Evolutionary conservation across 2,329 filamentous ascomycete species (phyloP).

Genomic region (Didymella pinodella): DNA sequence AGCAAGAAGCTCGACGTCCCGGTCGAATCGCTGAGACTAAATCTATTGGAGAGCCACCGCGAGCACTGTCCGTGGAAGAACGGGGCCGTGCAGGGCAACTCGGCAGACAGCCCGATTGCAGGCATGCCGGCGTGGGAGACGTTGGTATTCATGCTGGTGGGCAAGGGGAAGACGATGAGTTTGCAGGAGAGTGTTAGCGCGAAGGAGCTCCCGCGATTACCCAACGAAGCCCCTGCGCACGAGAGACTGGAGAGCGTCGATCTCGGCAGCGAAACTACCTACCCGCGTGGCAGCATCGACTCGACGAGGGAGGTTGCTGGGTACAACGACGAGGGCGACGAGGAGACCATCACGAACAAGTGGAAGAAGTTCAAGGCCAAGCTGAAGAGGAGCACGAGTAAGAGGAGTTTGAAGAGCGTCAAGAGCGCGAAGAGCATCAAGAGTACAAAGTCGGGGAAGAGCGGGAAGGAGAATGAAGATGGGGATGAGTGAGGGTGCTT

Average conservation of each 20-base stretch:
- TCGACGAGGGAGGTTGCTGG: constrained; percentile 1
- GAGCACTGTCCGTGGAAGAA: constrained; percentile 55
- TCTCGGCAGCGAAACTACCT: constrained; percentile 32
- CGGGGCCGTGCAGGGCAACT: constrained; percentile 42
- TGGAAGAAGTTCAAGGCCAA: constrained; percentile 50
- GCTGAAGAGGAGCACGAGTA: constrained; percentile 44
- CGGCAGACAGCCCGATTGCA: constrained; percentile 40
- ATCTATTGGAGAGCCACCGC: constrained; percentile 50
- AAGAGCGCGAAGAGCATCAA: constrained; percentile 20
- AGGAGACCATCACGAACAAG: constrained; percentile 38
- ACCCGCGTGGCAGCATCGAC: constrained; percentile 20
- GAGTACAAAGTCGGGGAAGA: not conserved
- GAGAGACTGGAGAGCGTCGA: constrained; percentile 36
- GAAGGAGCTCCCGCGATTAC: constrained; percentile 6
- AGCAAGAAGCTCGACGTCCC: constrained; percentile 43
- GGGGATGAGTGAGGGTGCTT: not conserved
- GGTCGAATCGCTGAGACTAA: constrained; percentile 43
- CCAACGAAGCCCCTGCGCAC: constrained; percentile 3
- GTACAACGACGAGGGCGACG: constrained; percentile 24
- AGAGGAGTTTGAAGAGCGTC: constrained; percentile 45
- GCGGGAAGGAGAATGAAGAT: not conserved
- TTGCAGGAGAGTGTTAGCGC: not conserved
- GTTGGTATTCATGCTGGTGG: constrained; percentile 44
- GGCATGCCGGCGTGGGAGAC: constrained; percentile 49
- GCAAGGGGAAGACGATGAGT: not conserved